Percentiles rank a stretch among this genome's conserved stretches.
Conservation (phyloP, 2,329 filamentous ascomycete genomes). For the Aspergillus sp. region DNA sequence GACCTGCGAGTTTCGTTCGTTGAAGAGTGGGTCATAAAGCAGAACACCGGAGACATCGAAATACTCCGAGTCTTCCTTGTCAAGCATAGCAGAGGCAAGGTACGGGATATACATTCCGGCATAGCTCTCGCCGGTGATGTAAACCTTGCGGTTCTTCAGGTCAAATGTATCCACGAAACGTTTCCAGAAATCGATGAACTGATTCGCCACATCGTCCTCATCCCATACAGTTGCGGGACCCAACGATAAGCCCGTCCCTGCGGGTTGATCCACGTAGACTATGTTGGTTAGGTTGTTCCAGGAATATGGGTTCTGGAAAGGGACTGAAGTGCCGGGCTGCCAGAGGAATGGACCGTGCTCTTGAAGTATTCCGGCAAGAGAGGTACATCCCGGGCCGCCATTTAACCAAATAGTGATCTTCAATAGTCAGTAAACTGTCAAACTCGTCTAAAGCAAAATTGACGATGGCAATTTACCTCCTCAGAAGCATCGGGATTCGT, state of each 20-base stretch:
- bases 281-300: slow-evolving; percentile 75
- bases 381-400: slow-evolving; percentile 55
- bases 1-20: slow-evolving; percentile 40
- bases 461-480: slow-evolving; percentile 25
- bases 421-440: not conserved
- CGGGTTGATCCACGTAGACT: slow-evolving; percentile 55
- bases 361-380: slow-evolving; percentile 66
- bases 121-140: slow-evolving; percentile 72
- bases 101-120: slow-evolving; percentile 69
- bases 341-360: slow-evolving; percentile 74
- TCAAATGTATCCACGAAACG: slow-evolving; percentile 71
- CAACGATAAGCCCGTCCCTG: slow-evolving; percentile 66
- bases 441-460: not conserved
- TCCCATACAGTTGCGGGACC: slow-evolving; percentile 64
- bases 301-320: slow-evolving; percentile 64
- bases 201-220: slow-evolving; percentile 66
- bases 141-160: slow-evolving; percentile 67
- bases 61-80: slow-evolving; percentile 64
- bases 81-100: slow-evolving; percentile 70
- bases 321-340: slow-evolving; percentile 66
- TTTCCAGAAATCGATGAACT: slow-evolving; percentile 76
- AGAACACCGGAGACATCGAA: slow-evolving; percentile 68
- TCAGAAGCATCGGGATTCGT: slow-evolving; percentile 41
- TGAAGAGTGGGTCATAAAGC: slow-evolving; percentile 70
- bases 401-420: slow-evolving; percentile 46